Evolutionary conservation across 352 stramenopile species (phyloP), one percentile per base, ranked within the genome.

Genomic region (Phytophthora litchii): DNA sequence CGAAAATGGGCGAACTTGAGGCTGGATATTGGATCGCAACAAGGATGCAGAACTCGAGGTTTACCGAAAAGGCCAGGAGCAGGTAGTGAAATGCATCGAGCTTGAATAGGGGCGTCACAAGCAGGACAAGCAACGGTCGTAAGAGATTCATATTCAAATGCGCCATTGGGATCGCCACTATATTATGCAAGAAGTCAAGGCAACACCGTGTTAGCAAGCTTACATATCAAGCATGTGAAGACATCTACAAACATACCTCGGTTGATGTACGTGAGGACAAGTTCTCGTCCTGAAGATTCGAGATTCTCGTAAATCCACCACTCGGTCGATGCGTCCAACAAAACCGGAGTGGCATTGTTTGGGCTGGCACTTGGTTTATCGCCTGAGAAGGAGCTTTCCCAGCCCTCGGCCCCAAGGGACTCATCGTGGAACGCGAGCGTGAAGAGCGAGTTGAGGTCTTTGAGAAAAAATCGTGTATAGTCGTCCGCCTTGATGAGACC

Each of bases 31-130:
- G 60, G 8, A 83, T 16, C 4, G 80, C 66, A n/a, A 92, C 75
- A 19, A 91, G 61, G 11, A 91, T 46, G 40, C 59, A 88, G 42
- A 87, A 93, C 38, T 71, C 69, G n/a, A 91, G 49, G 51, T 88
- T 92, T 21, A 89, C 58, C 4, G 47, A 75, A 53, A 91, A 86
- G 12, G 72, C 70, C 31, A 78, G 70, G 19, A 91, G 32, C 31
- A 91, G 73, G 57, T 88, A 93, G 64, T 91, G 78, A 46, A 77
- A 89, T 10, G 84, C 69, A 44, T 89, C 78, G 11, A 93, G 63
- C 54, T 91, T 90, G 60, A 93, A 89, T 43, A 93, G 64, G 3
- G 82, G 83, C 3, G 78, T 52, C 38, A 86, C 64, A 2, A 89
- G 70, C 4, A 91, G 50, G 16, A 93, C 65, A 12, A 93, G 47